These are phyloP conservation scores for Mortierella alpina DNA, from an alignment of 192 early-diverging fungal species.

Conservation along the genomic window DNA sequence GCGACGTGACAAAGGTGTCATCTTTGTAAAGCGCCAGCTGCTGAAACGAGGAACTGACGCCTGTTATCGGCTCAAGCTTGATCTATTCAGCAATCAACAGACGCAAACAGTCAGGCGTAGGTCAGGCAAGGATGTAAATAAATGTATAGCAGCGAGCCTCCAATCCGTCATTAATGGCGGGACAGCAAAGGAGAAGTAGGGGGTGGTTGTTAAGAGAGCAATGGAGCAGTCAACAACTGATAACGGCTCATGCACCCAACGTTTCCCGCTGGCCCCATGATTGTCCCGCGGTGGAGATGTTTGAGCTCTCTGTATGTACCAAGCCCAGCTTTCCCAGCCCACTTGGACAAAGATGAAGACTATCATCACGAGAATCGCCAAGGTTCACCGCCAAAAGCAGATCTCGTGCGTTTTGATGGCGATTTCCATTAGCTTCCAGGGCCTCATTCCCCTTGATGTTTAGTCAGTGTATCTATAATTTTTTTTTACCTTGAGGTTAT, in stretches of 20 bases:
- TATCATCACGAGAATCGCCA: too few relatives aligned
- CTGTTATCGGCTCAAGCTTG: constrained; percentile 93
- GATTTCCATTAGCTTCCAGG: neutral
- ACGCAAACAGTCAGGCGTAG: neutral
- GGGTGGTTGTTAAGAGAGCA: neutral
- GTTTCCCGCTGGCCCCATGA: constrained; percentile 14
- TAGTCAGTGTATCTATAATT: neutral
- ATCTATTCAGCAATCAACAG: constrained; percentile 51
- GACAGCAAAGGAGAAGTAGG: neutral
- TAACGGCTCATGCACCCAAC: neutral
- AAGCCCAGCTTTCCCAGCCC: too few relatives aligned
- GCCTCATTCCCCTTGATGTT: neutral
- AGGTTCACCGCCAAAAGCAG: too few relatives aligned
- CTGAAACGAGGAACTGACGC: constrained; percentile 79
- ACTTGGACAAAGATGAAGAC: too few relatives aligned
- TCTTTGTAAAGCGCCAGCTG: constrained; percentile 70
- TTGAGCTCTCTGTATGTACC: too few relatives aligned
- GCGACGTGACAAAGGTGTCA: constrained; percentile 57
- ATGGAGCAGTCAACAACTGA: too few relatives aligned
- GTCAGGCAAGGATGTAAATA: neutral
- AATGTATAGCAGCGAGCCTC: neutral
- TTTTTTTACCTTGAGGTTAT: constrained; percentile 72
- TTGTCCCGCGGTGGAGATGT: constrained; percentile 11
- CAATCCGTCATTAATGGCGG: neutral
- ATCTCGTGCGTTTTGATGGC: neutral